Evolutionary conservation across 129 eudicot species (phyloP).

Genomic region (Glebionis coronaria): DNA sequence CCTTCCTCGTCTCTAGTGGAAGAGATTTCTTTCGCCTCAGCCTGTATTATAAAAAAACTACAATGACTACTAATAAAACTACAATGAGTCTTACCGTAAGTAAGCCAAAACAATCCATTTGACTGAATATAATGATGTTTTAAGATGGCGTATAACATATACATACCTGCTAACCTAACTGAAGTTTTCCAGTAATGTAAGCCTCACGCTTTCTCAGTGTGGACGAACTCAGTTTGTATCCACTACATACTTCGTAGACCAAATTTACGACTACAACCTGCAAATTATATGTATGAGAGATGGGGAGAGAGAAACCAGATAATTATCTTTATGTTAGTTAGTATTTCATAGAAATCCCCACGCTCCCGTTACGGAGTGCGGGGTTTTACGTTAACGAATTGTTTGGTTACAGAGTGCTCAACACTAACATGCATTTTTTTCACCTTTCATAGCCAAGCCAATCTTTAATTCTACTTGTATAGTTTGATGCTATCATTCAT

Average conservation of each 20-base stretch:
- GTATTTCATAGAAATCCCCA: no score
- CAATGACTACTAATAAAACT: not conserved
- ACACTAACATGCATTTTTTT: no score
- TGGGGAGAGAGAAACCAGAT: no score
- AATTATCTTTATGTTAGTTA: no score
- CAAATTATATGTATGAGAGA: no score
- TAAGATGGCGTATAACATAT: slow-evolving; percentile 18
- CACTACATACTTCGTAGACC: slow-evolving; percentile 49
- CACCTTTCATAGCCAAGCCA: no score
- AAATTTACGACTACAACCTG: slow-evolving; percentile 82
- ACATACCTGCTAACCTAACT: slow-evolving; percentile 24
- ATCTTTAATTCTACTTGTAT: no score
- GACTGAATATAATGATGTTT: slow-evolving; percentile 8
- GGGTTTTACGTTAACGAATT: no score
- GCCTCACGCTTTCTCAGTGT: slow-evolving; percentile 65
- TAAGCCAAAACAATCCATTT: not conserved
- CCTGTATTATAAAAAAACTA: slow-evolving; percentile 13
- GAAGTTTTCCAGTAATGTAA: slow-evolving; percentile 42
- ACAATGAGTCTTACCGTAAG: no score
- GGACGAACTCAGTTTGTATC: slow-evolving; percentile 64
- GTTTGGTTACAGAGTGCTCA: no score
- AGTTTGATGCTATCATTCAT: no score
- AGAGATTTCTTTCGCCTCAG: slow-evolving; percentile 27
- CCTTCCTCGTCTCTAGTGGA: slow-evolving; percentile 32
- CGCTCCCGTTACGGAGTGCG: no score